Evolutionary conservation across 345 rosid genomes (phyloP).

Genomic region (Gossypium turneri): DNA sequence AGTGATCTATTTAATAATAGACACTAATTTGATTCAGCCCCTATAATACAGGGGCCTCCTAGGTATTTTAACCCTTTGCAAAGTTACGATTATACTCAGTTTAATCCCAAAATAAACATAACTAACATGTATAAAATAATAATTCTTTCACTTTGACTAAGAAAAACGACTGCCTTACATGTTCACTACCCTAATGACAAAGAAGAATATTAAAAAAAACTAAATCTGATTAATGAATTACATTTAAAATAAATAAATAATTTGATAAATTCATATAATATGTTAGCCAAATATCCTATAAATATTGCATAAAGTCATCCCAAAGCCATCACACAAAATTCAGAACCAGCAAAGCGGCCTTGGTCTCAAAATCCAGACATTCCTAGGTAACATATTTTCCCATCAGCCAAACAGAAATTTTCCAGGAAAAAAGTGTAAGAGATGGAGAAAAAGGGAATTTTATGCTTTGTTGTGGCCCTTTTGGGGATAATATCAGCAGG

Average conservation of each 20-base stretch:
- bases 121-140: neutral
- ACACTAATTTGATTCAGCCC: no score
- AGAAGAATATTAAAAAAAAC: neutral
- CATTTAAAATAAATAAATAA: neutral
- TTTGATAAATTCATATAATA: neutral
- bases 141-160: neutral
- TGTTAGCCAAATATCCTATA: neutral
- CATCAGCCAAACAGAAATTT: neutral
- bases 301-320: neutral
- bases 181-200: neutral
- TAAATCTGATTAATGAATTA: neutral
- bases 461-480: conserved; percentile 51
- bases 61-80: no score
- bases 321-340: neutral
- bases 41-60: no score
- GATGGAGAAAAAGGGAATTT: conserved; percentile 51
- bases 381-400: neutral
- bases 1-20: no score
- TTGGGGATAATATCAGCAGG: conserved; percentile 68
- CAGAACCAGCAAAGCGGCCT: neutral
- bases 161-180: neutral
- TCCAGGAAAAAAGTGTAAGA: neutral
- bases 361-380: neutral
- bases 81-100: no score
- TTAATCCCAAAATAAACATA: neutral